Percentiles rank a stretch among this genome's conserved stretches.
These are phyloP conservation scores for Marasmius oreades DNA, from an alignment of 1,284 basidiomycete genomes.

Conservation along the genomic window DNA sequence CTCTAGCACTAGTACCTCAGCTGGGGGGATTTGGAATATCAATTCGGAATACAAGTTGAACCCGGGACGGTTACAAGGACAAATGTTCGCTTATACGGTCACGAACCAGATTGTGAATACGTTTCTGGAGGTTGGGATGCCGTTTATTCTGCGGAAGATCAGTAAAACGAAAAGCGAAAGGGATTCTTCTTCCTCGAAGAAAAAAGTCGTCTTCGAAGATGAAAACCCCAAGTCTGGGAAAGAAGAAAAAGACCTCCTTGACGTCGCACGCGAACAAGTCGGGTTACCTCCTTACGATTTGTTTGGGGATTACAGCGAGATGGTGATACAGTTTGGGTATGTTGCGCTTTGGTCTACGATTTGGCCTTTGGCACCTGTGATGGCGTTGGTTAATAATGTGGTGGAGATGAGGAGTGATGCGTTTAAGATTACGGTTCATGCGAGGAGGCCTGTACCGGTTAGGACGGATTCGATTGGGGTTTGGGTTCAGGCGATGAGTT, in stretches of 20 bases:
- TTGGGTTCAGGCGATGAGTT: conserved; percentile 88
- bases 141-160: conserved; percentile 63
- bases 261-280: conserved; percentile 75
- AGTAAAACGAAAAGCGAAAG: conserved; percentile 16
- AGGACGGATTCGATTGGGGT: conserved; percentile 91
- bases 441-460: conserved; percentile 79
- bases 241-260: conserved; percentile 72
- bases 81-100: conserved; percentile 94
- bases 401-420: conserved; percentile 93
- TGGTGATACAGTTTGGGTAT: conserved; percentile 95
- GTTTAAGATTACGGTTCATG: conserved; percentile 89
- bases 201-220: conserved; percentile 72
- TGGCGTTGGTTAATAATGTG: conserved; percentile 84
- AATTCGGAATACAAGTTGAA: conserved; percentile 57
- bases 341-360: conserved; percentile 90
- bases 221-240: conserved; percentile 55
- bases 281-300: conserved; percentile 78
- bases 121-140: conserved; percentile 82
- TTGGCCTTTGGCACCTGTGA: conserved; percentile 90
- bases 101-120: conserved; percentile 88
- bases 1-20: conserved; percentile 13
- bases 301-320: conserved; percentile 89
- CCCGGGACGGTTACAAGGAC: conserved; percentile 74
- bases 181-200: conserved; percentile 36
- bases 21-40: conserved; percentile 47